Evolutionary conservation across 148 eudicot genomes (phyloP), one percentile per base, ranked within the genome.

Genomic region (Amaranthus cruentus): DNA sequence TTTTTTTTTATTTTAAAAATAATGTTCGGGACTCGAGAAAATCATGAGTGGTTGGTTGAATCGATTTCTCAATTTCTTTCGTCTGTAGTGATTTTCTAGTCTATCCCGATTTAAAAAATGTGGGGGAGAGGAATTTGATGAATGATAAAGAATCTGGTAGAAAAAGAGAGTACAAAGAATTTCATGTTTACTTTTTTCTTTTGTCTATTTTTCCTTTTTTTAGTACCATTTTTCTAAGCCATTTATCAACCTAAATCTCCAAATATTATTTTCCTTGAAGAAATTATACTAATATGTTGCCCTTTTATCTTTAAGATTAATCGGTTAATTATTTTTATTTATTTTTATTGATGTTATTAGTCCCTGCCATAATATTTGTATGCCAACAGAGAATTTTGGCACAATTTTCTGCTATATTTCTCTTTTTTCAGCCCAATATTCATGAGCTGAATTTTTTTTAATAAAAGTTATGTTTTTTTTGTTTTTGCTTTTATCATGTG

Each of bases 261-360:
- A 10, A 66, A 75, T 11, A 28, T 11, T 11, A 43, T n/a, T 15
- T 54, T 55, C 4, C 18, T 65, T 11, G 44, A 55, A 48, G 50
- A 57, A 53, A 15, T 57, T 38, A 57, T 73, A 58, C 15, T 28
- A 67, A 59, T 68, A 76, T 69, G 68, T 0, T 69, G 46, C 60
- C 6, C 28, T 38, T 38, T 15, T 52, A 3, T 0, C 2, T 44
- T n/a, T 55, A 5, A 21, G 9, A 11, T 13, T 11, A 66, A 69
- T 68, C 15, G 50, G 54, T 7, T 47, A 51, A 50, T 11, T 60
- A 49, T 7, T 9, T 75, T 18, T 50, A 48, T 61, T 66, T 66
- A 44, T 46, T 4, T 9, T 43, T 66, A 44, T 66, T 9, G 38
- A 5, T 65, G 7, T 48, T 8, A 11, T 47, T 6, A 21, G 18